These are phyloP conservation scores for Hypoxylon sp. DNA, from an alignment of 2,329 filamentous ascomycete genomes.

Conservation along the genomic window DNA sequence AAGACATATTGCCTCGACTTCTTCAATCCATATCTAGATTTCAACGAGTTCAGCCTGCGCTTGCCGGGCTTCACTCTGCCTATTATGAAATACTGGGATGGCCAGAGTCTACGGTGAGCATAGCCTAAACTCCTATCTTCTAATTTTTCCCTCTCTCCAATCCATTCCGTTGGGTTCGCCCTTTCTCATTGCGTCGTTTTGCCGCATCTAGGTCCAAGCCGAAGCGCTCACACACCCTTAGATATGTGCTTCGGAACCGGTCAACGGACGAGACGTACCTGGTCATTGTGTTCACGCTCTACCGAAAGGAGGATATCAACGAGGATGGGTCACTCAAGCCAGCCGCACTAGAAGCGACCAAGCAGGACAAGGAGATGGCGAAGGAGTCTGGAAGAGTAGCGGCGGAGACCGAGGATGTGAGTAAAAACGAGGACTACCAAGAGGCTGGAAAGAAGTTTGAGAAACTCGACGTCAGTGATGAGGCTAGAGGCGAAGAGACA, in stretches of 20 bases:
- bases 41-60: conserved; percentile 77
- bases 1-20: conserved; percentile 73
- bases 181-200: conserved; percentile 45
- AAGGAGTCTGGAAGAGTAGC: conserved; percentile 47
- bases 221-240: conserved; percentile 83
- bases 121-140: conserved; percentile 48
- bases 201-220: conserved; percentile 48
- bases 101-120: conserved; percentile 78
- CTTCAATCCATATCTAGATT: conserved; percentile 93
- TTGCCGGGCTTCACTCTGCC: conserved; percentile 80
- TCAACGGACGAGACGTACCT: conserved; percentile 81
- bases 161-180: conserved; percentile 43
- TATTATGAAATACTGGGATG: conserved; percentile 84
- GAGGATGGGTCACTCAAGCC: conserved; percentile 68
- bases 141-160: conserved; percentile 44
- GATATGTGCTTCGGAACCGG: conserved; percentile 91
- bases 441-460: conserved; percentile 57
- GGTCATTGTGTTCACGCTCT: conserved; percentile 83
- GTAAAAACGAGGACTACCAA: conserved; percentile 52
- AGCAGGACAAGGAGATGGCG: conserved; percentile 49
- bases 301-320: conserved; percentile 75
- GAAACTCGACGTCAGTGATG: conserved; percentile 42
- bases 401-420: conserved; percentile 33
- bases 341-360: conserved; percentile 51
- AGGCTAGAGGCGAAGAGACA: conserved; percentile 25